Evolutionary conservation across 805 yeast genomes (phyloP).

Genomic region (Blastobotrys terrestris): DNA sequence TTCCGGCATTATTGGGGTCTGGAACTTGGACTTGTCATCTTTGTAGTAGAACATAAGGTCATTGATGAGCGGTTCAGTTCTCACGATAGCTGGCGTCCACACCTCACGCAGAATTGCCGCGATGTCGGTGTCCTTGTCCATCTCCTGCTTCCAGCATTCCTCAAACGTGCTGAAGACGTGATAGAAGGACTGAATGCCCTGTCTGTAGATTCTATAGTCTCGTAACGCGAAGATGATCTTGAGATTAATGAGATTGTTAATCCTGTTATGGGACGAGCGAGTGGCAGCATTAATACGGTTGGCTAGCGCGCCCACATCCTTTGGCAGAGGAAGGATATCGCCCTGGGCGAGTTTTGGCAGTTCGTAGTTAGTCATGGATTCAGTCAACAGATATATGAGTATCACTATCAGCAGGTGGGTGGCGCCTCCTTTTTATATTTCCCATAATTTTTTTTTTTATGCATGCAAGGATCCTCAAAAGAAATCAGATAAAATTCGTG

Average conservation of each 20-base stretch:
- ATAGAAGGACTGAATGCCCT: conserved; percentile 55
- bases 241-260: conserved; percentile 61
- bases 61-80: conserved; percentile 48
- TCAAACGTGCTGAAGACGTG: conserved; percentile 26
- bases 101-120: conserved; percentile 47
- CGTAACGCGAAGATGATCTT: conserved; percentile 70
- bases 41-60: conserved; percentile 67
- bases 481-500: background rate
- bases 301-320: conserved; percentile 77
- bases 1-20: conserved; percentile 49
- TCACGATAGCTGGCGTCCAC: conserved; percentile 65
- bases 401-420: background rate
- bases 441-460: too few species aligned
- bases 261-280: conserved; percentile 55
- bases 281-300: conserved; percentile 75
- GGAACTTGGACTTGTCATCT: conserved; percentile 49
- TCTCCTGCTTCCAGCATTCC: conserved; percentile 23
- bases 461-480: background rate
- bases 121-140: conserved; percentile 24
- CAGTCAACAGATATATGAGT: too few species aligned
- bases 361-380: background rate
- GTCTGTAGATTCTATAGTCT: conserved; percentile 71
- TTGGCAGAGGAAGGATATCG: conserved; percentile 67
- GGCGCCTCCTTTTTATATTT: background rate
- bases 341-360: conserved; percentile 7